Evolutionary conservation across 345 rosid species (phyloP).

Genomic region (Noccaea caerulescens): DNA sequence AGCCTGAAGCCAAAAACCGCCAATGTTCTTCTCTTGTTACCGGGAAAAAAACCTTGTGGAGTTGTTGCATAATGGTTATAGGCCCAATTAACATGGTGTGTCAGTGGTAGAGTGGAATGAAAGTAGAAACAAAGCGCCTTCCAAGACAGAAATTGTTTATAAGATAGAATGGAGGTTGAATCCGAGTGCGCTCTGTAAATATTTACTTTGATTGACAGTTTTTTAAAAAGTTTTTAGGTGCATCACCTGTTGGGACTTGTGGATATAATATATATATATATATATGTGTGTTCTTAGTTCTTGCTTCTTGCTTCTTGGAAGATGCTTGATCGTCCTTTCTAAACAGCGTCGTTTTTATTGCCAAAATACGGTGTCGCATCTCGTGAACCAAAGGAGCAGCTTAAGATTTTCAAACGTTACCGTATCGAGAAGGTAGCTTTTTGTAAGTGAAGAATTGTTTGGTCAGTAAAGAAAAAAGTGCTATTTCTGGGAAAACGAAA

Average conservation of each 20-base stretch:
- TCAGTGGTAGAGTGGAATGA: slow-evolving; percentile 19
- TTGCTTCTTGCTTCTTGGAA: not conserved
- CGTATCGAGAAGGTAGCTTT: no score
- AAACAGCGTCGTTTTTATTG: not conserved
- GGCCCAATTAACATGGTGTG: slow-evolving; percentile 6
- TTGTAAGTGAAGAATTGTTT: no score
- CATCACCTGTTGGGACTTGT: slow-evolving; percentile 22
- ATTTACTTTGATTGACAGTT: slow-evolving; percentile 22
- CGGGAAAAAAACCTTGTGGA: not conserved
- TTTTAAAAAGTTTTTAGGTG: slow-evolving; percentile 2
- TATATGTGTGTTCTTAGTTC: not conserved
- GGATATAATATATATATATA: slow-evolving; percentile 11
- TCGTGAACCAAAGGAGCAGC: no score
- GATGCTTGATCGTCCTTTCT: slow-evolving; percentile 1
- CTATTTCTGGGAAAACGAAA: no score
- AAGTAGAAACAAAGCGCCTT: slow-evolving; percentile 21
- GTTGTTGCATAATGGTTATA: slow-evolving; percentile 7
- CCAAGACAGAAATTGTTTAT: slow-evolving; percentile 38
- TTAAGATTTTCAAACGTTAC: no score
- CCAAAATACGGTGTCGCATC: no score
- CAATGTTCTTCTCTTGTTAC: slow-evolving; percentile 14
- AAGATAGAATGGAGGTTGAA: slow-evolving; percentile 36
- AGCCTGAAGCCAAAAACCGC: not conserved
- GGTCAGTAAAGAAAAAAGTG: no score
- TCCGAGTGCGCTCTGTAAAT: slow-evolving; percentile 38